phyloP scores from a whole-genome alignment of 2,329 filamentous ascomycete species.

The Claviceps monticola region DNA sequence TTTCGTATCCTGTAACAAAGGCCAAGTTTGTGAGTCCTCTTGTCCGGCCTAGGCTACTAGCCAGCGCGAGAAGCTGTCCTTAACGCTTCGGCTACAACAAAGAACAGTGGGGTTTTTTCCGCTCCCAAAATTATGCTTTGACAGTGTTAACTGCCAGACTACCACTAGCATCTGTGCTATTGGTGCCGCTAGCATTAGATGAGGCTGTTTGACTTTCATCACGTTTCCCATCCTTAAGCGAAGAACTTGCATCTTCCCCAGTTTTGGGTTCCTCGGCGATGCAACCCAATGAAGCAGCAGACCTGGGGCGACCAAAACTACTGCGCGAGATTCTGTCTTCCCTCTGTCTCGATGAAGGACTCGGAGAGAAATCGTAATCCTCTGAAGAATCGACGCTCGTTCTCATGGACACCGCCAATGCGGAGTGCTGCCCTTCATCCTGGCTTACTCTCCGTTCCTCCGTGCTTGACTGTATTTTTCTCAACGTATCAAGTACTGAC shows the following conservation, averaged over 20 bases:
- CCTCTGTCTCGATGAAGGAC: conserved; percentile 19
- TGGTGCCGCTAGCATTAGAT: not conserved
- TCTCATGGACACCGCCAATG: conserved; percentile 18
- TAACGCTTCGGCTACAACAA: too few relatives aligned
- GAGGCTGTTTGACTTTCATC: not conserved
- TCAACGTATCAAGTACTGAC: conserved; percentile 31
- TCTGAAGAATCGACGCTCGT: conserved; percentile 24
- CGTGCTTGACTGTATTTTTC: conserved; percentile 30
- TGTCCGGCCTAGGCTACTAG: too few relatives aligned
- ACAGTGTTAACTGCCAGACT: conserved; percentile 20
- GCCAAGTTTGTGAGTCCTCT: too few relatives aligned
- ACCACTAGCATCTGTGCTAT: conserved; percentile 25
- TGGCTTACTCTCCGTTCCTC: conserved; percentile 24
- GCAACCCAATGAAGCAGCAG: conserved; percentile 28
- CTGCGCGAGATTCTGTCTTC: conserved; percentile 20
- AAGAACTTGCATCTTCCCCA: not conserved
- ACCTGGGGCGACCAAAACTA: conserved; percentile 21
- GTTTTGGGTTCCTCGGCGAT: conserved; percentile 31
- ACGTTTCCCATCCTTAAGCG: not conserved
- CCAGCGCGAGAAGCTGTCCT: too few relatives aligned
- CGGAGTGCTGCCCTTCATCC: conserved; percentile 24
- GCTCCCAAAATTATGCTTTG: not conserved
- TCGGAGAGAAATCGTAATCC: conserved; percentile 21
- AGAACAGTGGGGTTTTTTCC: not conserved
- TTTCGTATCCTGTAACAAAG: too few relatives aligned